These are phyloP conservation scores for Crithidia bombi DNA, from an alignment of 208 protist genomes.

Conservation along the genomic window DNA sequence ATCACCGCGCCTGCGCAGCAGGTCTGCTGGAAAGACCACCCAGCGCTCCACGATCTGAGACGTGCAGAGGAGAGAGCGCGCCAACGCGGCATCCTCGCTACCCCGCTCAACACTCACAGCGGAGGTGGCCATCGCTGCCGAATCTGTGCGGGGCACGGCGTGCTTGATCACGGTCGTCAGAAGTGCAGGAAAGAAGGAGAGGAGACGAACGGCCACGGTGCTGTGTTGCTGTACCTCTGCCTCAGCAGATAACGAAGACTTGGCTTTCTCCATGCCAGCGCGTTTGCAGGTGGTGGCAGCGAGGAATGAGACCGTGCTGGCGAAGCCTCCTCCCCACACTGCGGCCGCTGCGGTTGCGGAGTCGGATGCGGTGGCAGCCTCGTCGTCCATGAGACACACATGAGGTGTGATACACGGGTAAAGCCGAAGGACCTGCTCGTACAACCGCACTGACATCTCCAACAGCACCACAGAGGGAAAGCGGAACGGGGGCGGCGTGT, in stretches of 20 bases:
- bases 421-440: slow-evolving; percentile 30
- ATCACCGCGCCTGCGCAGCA: slow-evolving; percentile 16
- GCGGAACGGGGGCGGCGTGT: neutral
- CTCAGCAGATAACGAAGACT: neutral
- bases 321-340: neutral
- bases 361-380: neutral
- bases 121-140: neutral
- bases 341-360: neutral
- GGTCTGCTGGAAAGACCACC: slow-evolving; percentile 28
- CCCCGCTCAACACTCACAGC: neutral
- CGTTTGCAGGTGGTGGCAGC: no score
- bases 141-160: slow-evolving; percentile 7
- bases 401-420: slow-evolving; percentile 27
- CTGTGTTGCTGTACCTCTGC: slow-evolving; percentile 20
- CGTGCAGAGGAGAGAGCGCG: slow-evolving; percentile 27
- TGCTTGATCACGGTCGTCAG: slow-evolving; percentile 25
- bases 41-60: slow-evolving; percentile 27
- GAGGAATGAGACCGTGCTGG: neutral
- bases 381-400: neutral
- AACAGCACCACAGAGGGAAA: slow-evolving; percentile 28
- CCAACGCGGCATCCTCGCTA: slow-evolving; percentile 26
- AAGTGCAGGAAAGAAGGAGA: slow-evolving; percentile 26
- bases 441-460: slow-evolving; percentile 29
- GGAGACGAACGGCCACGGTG: slow-evolving; percentile 23
- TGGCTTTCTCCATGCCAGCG: no score